A percentile compares a stretch with the other conserved stretches of the same genome.
Conservation (phyloP, 2,329 filamentous ascomycete genomes). For the Fusarium scirpi region DNA sequence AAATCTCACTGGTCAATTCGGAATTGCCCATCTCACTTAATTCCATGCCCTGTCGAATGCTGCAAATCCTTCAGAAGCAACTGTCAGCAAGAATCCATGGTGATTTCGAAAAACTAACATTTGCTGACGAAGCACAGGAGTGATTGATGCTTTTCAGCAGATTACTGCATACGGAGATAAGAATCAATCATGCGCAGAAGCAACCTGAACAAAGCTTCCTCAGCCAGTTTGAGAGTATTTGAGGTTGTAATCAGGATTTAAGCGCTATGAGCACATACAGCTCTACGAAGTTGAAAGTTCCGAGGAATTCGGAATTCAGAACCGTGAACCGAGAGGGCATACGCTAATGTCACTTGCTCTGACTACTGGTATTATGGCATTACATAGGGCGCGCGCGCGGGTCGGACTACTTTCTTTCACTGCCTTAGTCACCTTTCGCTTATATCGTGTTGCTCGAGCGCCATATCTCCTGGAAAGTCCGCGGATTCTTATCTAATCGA, state of each 20-base stretch:
- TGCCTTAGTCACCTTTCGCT: not conserved
- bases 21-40: not conserved
- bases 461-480: not conserved
- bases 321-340: not conserved
- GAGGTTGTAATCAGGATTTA: not conserved
- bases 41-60: not conserved
- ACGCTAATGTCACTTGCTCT: not conserved
- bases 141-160: slow-evolving; percentile 15
- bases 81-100: slow-evolving; percentile 1
- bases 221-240: not conserved
- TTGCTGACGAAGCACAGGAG: slow-evolving; percentile 33
- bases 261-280: not conserved
- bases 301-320: not conserved
- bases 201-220: not conserved
- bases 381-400: slow-evolving; percentile 5
- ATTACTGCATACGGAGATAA: not conserved
- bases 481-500: not conserved
- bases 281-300: slow-evolving; percentile 4
- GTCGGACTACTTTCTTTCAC: not conserved
- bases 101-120: not conserved
- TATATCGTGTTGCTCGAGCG: not conserved
- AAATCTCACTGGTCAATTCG: not conserved
- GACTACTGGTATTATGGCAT: not conserved
- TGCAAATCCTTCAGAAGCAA: not conserved
- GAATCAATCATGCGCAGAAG: not conserved